A percentile compares a stretch with the other conserved stretches of the same genome.
phyloP scores from a whole-genome alignment of 495 filamentous ascomycete species.

The Tetracladium setigerum region DNA sequence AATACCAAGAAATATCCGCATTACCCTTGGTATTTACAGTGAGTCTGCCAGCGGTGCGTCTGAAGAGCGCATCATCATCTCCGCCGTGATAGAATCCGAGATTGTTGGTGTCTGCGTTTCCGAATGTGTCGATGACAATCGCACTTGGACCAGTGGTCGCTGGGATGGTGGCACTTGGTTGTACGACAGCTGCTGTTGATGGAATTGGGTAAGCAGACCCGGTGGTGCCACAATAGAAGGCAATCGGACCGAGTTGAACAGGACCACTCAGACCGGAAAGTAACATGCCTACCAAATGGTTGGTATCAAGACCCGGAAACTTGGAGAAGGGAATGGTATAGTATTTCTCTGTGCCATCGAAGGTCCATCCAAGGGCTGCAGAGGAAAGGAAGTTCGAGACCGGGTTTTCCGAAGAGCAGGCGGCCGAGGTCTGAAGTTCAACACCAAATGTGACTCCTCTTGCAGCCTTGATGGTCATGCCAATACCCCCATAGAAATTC shows the following conservation, averaged over 20 bases:
- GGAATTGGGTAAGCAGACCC: conserved; percentile 42
- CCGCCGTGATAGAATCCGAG: conserved; percentile 67
- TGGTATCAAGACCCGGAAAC: conserved; percentile 41
- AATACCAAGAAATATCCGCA: conserved; percentile 62
- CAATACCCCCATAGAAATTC: conserved; percentile 48
- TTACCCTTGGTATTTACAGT: conserved; percentile 53
- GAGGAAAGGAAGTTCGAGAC: conserved; percentile 31
- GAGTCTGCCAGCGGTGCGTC: conserved; percentile 40
- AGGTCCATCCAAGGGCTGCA: conserved; percentile 48
- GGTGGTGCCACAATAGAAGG: conserved; percentile 50
- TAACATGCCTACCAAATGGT: conserved; percentile 44
- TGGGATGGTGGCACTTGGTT: conserved; percentile 38
- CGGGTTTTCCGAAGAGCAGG: conserved; percentile 31
- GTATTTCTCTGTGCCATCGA: conserved; percentile 52
- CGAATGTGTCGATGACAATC: conserved; percentile 64
- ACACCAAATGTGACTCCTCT: conserved; percentile 47
- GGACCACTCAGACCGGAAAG: conserved; percentile 36
- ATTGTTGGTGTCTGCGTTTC: conserved; percentile 45
- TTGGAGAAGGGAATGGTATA: conserved; percentile 51
- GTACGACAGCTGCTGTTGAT: conserved; percentile 26
- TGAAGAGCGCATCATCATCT: conserved; percentile 50
- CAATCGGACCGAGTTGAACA: conserved; percentile 48
- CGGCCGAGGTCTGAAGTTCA: conserved; percentile 37
- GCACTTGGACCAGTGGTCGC: conserved; percentile 40
- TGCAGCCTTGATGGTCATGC: conserved; percentile 48